A percentile compares a stretch with the other conserved stretches of the same genome.
phyloP scores from a whole-genome alignment of 345 rosid species.

The Hypericum perforatum region DNA sequence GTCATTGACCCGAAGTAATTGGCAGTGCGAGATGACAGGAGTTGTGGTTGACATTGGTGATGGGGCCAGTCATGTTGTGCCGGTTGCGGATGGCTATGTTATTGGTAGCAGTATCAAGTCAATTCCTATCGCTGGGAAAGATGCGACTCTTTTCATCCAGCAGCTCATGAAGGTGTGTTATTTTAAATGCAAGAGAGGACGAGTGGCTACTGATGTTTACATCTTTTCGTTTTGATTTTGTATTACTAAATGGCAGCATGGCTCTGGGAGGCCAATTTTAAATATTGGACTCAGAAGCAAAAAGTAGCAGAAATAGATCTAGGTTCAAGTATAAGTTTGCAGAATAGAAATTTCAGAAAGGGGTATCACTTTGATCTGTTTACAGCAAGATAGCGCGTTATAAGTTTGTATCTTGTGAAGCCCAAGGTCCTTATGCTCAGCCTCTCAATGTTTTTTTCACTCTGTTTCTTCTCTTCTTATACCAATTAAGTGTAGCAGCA shows the following conservation, averaged over 20 bases:
- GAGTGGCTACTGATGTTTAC: not conserved
- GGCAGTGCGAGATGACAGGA: conserved; percentile 99
- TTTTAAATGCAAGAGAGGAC: not conserved
- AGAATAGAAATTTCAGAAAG: no score
- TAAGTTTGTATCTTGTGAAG: no score
- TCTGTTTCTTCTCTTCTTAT: no score
- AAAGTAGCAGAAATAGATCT: no score
- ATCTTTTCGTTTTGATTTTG: not conserved
- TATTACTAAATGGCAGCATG: not conserved
- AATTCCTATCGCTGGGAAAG: conserved; percentile 81
- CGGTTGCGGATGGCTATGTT: conserved; percentile 98
- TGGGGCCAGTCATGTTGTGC: conserved; percentile 89
- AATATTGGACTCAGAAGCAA: no score
- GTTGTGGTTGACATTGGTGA: conserved; percentile 98
- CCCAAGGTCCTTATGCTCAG: no score
- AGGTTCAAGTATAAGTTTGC: no score
- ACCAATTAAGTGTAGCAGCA: no score
- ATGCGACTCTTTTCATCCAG: conserved; percentile 79
- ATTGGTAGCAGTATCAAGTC: conserved; percentile 92
- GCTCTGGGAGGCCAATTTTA: no score
- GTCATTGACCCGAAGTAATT: conserved; percentile 36
- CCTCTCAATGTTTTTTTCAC: no score
- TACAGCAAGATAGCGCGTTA: no score
- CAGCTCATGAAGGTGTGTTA: conserved; percentile 91
- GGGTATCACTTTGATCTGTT: no score